A percentile compares a stretch with the other conserved stretches of the same genome.
phyloP scores from a whole-genome alignment of 2,329 filamentous ascomycete species.

The Botrytis cinerea region DNA sequence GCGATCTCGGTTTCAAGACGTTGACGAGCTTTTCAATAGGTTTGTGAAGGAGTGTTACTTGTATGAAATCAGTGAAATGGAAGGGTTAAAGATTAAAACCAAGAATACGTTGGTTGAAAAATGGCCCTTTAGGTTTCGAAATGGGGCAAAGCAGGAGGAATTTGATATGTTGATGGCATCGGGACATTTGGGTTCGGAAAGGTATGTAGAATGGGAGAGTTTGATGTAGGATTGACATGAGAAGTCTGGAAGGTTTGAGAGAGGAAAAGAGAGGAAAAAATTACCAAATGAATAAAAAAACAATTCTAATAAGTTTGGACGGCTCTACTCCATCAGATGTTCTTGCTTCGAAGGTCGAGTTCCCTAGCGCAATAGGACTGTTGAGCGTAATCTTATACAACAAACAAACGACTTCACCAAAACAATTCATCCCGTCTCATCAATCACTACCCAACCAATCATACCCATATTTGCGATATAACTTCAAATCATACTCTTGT shows the following conservation, averaged over 20 bases:
- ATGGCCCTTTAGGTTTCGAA: constrained; percentile 26
- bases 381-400: background rate
- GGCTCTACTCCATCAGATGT: background rate
- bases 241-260: background rate
- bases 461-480: background rate
- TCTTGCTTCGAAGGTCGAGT: background rate
- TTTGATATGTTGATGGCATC: constrained; percentile 14
- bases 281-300: no score
- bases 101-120: constrained; percentile 25
- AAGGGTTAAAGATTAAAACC: constrained; percentile 23
- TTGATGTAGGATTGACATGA: background rate
- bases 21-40: constrained; percentile 11
- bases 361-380: background rate
- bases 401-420: background rate
- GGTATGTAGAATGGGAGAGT: constrained; percentile 39
- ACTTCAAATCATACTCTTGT: background rate
- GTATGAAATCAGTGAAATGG: background rate
- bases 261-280: background rate
- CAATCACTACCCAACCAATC: background rate
- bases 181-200: constrained; percentile 5
- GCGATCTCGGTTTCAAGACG: background rate
- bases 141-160: constrained; percentile 13
- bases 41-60: constrained; percentile 8
- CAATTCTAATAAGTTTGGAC: no score
- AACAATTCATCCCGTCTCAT: background rate